phyloP scores from a whole-genome alignment of 805 yeast species.

The Hanseniaspora valbyensis region DNA sequence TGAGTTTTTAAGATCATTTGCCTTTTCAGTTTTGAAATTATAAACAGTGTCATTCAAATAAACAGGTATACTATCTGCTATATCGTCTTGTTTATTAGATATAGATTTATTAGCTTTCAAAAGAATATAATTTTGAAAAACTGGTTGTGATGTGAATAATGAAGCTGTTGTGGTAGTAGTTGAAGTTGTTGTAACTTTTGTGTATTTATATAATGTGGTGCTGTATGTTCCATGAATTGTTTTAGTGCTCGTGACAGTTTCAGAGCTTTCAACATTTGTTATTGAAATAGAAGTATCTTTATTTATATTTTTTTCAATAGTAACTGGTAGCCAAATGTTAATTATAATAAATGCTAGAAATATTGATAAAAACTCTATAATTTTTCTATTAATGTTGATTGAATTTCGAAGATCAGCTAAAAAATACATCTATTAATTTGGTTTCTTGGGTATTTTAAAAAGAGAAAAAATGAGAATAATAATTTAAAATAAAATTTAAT shows the following conservation, averaged over 20 bases:
- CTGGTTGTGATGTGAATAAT: neutral
- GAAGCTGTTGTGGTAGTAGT: neutral
- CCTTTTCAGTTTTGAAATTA: neutral
- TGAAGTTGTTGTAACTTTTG: neutral
- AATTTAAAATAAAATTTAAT: no score
- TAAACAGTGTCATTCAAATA: neutral
- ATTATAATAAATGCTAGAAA: neutral
- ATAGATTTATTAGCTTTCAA: neutral
- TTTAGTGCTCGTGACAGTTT: no score
- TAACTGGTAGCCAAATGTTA: slow-evolving; percentile 6
- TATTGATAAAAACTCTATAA: neutral
- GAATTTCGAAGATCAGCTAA: no score
- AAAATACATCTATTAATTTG: no score
- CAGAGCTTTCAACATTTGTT: no score
- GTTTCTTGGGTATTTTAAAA: no score
- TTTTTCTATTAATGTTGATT: no score
- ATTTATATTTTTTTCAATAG: neutral
- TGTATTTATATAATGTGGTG: no score
- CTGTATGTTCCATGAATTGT: no score
- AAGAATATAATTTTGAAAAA: neutral
- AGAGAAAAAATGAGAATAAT: no score
- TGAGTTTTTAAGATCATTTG: neutral
- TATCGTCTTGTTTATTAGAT: neutral
- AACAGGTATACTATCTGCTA: neutral
- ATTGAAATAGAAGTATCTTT: no score